phyloP scores from a whole-genome alignment of 768 basidiomycete genomes.

The Amanita subjunquillea region DNA sequence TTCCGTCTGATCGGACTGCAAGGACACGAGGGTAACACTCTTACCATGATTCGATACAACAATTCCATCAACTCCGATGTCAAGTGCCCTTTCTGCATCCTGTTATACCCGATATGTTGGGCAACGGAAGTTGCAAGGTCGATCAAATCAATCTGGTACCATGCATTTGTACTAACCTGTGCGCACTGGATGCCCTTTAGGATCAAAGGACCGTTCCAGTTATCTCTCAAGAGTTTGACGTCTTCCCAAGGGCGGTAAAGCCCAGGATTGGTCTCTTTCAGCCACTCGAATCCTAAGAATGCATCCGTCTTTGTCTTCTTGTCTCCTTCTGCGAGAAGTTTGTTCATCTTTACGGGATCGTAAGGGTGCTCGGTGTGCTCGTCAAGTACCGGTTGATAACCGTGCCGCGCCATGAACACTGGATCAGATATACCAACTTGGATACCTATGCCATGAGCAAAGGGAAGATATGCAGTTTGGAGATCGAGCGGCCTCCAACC shows the following conservation, averaged over 20 bases:
- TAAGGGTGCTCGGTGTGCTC: conserved; percentile 48
- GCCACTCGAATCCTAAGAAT: conserved; percentile 50
- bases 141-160: background rate
- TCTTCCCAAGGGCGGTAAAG: conserved; percentile 62
- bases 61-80: conserved; percentile 59
- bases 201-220: conserved; percentile 71
- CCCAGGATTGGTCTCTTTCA: conserved; percentile 54
- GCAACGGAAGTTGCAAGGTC: background rate
- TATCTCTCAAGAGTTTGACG: conserved; percentile 51
- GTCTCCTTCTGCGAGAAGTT: conserved; percentile 36
- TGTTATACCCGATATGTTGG: conserved; percentile 8
- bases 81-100: conserved; percentile 64
- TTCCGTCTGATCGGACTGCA: background rate
- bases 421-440: conserved; percentile 70
- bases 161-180: conserved; percentile 26
- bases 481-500: conserved; percentile 78
- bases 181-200: conserved; percentile 71
- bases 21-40: conserved; percentile 4
- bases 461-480: conserved; percentile 53
- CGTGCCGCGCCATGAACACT: conserved; percentile 57
- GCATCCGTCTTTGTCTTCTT: conserved; percentile 25
- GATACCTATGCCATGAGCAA: conserved; percentile 51
- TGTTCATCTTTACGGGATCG: conserved; percentile 35
- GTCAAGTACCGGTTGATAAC: conserved; percentile 31
- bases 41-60: conserved; percentile 75